Evolutionary conservation across 23 red algal genomes (phyloP).

Genomic region (Chondrus crispus): DNA sequence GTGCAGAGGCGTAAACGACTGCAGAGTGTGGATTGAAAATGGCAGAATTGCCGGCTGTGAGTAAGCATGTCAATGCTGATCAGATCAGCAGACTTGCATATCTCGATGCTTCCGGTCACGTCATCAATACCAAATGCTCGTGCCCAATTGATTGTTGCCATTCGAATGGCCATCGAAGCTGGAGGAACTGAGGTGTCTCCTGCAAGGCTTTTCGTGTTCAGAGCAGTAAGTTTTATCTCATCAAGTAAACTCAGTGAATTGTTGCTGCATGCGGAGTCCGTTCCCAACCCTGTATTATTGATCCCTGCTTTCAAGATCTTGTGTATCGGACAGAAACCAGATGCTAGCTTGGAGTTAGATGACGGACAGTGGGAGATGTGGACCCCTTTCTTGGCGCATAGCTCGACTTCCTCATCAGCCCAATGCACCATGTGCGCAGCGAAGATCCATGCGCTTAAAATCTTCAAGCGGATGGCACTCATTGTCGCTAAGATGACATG

Average conservation of each 20-base stretch:
- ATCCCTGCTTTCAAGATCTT: conserved; percentile 83
- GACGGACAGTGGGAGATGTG: conserved; percentile 87
- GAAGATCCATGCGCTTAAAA: conserved; percentile 68
- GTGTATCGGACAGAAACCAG: conserved; percentile 76
- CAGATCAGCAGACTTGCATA: conserved; percentile 87
- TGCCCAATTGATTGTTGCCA: conserved; percentile 95
- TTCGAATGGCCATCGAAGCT: conserved; percentile 69
- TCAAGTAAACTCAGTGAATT: conserved; percentile 83
- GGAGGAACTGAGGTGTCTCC: conserved; percentile 55
- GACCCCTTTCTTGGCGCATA: conserved; percentile 62
- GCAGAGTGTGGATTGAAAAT: conserved; percentile 69
- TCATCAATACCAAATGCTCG: conserved; percentile 70
- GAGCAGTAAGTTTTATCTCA: conserved; percentile 80
- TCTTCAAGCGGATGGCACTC: conserved; percentile 74
- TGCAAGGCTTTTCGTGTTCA: conserved; percentile 70
- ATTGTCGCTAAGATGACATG: conserved; percentile 80
- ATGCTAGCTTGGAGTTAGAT: conserved; percentile 93
- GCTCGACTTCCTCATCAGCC: conserved; percentile 70
- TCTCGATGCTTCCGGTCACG: conserved; percentile 69
- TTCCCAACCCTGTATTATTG: conserved; percentile 94
- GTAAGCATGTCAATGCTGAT: conserved; percentile 71
- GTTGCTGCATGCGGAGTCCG: conserved; percentile 88
- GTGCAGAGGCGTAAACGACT: conserved; percentile 81
- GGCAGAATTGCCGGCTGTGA: conserved; percentile 58
- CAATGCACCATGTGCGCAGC: conserved; percentile 90